Evolutionary conservation across 345 rosid species (phyloP), one percentile per base, ranked within the genome.

Genomic region (Punica granatum): DNA sequence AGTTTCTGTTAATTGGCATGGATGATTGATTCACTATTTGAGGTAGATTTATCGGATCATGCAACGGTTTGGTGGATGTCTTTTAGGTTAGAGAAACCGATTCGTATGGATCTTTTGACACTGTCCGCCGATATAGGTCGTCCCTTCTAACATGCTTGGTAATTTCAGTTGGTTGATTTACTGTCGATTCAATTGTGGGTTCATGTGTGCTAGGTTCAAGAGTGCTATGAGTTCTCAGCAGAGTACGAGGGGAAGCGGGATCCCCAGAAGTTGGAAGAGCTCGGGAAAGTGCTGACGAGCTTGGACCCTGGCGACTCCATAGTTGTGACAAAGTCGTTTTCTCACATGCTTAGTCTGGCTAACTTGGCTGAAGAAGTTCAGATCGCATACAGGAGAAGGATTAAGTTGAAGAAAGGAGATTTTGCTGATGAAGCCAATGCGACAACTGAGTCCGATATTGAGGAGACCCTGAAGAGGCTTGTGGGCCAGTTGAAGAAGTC

Each of bases 321-420:
- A 67, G 98, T 93, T 3, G 71, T 93, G 69, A 81, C 98, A 0
- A 93, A 93, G 68, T 77, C 98, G 18, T 93, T 93, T 74, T 77
- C 98, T 64, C 91, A 92, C 83, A 94, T 94, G 99, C 98, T 94
- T 75, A 94, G 79, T 75, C 76, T 94, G 80, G 99, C 96, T 62
- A 94, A 94, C 76, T 67, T 94, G 62, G 98, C 99, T 9, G 99
- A 94, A 76, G 99, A 94, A 80, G 97, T 94, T 71, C 99, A 94
- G 77, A 94, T 94, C 77, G 99, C 98, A 0, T 77, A 83, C 79
- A 60, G 99, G 26, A 77, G 98, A 32, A 76, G 99, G 80, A 88
- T 81, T 78, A 89, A 86, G 73, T 83, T 86, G 7, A 94, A 91
- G 76, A 94, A 89, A 69, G 96, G 99, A 1, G 97, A 91, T 65